Evolutionary conservation across 2,329 filamentous ascomycete genomes (phyloP), one percentile per base, ranked within the genome.

Genomic region (Calycina herbarum): DNA sequence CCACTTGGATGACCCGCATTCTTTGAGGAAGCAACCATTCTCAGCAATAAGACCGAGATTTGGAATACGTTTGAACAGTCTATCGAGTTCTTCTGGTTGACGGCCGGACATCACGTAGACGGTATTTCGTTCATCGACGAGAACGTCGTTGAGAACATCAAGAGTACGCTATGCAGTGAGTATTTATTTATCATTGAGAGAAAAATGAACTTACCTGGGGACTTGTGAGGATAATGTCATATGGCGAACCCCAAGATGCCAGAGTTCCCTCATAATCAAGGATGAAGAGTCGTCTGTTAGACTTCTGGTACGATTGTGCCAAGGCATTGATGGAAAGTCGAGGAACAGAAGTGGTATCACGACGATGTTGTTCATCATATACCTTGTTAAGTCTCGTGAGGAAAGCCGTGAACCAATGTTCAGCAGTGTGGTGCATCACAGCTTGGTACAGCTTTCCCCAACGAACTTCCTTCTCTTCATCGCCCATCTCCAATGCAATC

Each of bases 101-200:
- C 93, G 89, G 8, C 92, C 90, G 63, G 93, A 97, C 93, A 97
- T 98, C 70, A 98, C 89, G 73, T 97, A 98, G 31, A 98, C 90
- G 1, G 88, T 88, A 74, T 98, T 98, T 67, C 85, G 87, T 27
- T 89, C 86, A 73, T 97, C 93, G 10, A 89, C 82, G 10, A 95
- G 83, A 15, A 98, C 80, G 65, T 97, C 93, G 66, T 90, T 93
- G 15, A 98, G 79, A 0, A 93, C 88, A 67, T 94, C 91, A 58
- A 96, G 84, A 0, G 94, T 93, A 33, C 93, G 89, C 79, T 95
- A 66, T 33, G 38, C 59, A 72, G 56, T 73, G 54, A 73, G 69
- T 54, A 67, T 60, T 27, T 40, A 48, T 15, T 64, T 31, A 27
- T 20, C 33, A 29, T 51, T 11, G 15, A 61, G 56, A 7, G 58